Evolutionary conservation across 2,329 filamentous ascomycete genomes (phyloP), one percentile per base, ranked within the genome.

Genomic region (Rugonectria rugulosa): DNA sequence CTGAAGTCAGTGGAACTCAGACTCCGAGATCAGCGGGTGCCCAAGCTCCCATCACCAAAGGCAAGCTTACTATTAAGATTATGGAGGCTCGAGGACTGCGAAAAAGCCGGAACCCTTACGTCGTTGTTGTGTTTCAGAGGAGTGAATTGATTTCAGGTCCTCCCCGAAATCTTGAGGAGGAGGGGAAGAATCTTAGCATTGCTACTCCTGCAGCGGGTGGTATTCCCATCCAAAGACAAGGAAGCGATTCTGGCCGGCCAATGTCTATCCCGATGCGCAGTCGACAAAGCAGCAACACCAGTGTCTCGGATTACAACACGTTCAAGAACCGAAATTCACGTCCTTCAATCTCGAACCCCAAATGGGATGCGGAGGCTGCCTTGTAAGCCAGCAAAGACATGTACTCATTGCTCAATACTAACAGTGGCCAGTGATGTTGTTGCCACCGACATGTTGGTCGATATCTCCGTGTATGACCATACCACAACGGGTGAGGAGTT

Each of bases 181-280:
- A 87, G n/a, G n/a, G n/a, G 38, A 85, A 88, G 51, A 69, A 81
- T 54, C 61, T 77, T 20, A 69, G 66, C 32, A 68, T 73, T 29
- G 70, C 74, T n/a, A 84, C 81, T 62, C 81, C 77, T 65, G 79
- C 66, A 41, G 50, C 37, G 50, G 81, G 83, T 29, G 81, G 84
- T 23, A 80, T 87, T 53, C 78, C 85, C 1, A 87, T 88, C 55
- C 83, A 86, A 67, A 83, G 89, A 53, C 87, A 89, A 59, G 89
- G 88, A 54, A 95, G 91, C 70, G 92, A 96, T 66, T 89, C 88
- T 24, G 91, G 92, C 23, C 85, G 89, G 47, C 72, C 92, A 14
- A 94, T 97, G 88, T 91, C 92, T 26, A 98, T 99, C 63, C 95
- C 95, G 2, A 97, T 98, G 92, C 88, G 89, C 68, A 98, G 93